Base-by-base conservation (phyloP, 306 rosid species). In the Sicyos baderoa region DNA sequence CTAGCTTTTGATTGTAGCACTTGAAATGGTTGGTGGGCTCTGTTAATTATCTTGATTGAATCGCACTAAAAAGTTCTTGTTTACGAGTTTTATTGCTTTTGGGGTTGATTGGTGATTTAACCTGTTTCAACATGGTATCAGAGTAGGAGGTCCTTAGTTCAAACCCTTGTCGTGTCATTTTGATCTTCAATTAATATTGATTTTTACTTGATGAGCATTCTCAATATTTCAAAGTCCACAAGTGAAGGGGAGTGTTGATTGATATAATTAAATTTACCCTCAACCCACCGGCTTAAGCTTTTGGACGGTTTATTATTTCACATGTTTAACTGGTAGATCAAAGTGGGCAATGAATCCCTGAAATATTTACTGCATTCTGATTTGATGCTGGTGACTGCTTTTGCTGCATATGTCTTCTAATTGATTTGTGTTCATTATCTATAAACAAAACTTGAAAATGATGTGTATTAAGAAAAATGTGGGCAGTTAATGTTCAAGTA, bases 11-110 rank as follows among this genome's bases (percentile, higher is more conserved):
- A 68, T 80, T 78, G 76, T 64, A 70, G 74, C 25, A 77, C 69
- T 74, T 32, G 70, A 50, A 79, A 89, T 89, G 96, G 96, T 89
- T 80, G 35, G 79, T 27, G 22, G 2, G 15, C 23, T 65, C 8
- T 15, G 5, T 54, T 76, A 72, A 59, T 40, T 50, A 32, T 40
- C 52, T 68, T 58, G 15, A n/a, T 66, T 66, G 7, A 13, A 23
- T 47, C 54, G 9, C 54, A 42, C 48, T 15, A 8, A 60, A 8
- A 60, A 4, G 47, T 7, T 27, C 6, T 35, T 0, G 8, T 4
- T 19, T 63, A 18, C 0, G 10, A 27, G 27, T 62, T 40, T 62
- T 37, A 62, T 62, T 9, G 37, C 0, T n/a, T 25, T 25, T 4
- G 29, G 27, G 9, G 8, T 35, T 35, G 42, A 8, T 35, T 5